Base-by-base conservation (phyloP, 192 early-diverging fungal species). In the Umbelopsis vinacea region DNA sequence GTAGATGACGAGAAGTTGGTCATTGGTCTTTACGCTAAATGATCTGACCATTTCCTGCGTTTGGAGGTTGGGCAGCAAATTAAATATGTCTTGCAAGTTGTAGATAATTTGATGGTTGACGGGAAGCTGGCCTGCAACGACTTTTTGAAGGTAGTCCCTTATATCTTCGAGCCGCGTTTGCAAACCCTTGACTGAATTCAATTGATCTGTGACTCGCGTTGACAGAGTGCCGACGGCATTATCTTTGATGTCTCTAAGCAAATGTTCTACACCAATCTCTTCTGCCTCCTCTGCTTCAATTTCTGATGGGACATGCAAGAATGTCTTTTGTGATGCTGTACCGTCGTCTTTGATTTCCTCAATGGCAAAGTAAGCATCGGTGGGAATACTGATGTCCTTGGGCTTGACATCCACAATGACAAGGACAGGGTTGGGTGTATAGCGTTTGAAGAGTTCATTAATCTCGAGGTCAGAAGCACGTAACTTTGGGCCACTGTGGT, bases 261-360 rank as follows among this genome's bases (percentile, higher is more conserved):
- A 83, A 71, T 99, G 98, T 78, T 99, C 98, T 1, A 99, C 98
- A 40, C 98, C 98, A 80, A 99, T 98, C 78, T 99, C 98, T 85
- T 99, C 98, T n/a, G 97, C 94, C 82, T 99, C 98, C 79, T 99
- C 98, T 6, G 98, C 98, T 46, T 96, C 97, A 71, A 99, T 97
- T 57, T 92, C 88, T 14, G 95, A 96, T 2, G 93, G 94, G 23
- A 98, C 92, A 78, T 99, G 96, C 77, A 94, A 90, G 84, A 99
- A 99, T 6, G 98, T 98, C 78, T 94, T 93, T 43, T 96, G 97
- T 6, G 96, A 95, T 5, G 95, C 91, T 37, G 95, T 98, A 50
- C 98, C 98, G 76, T 99, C 98, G 87, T 98, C 97, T 72, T 98
- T 95, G 69, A 99, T 93, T 75, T 99, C 96, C 74, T 98, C 98